These are phyloP conservation scores for Trametes meyenii DNA, from an alignment of 768 basidiomycete genomes.

Conservation along the genomic window DNA sequence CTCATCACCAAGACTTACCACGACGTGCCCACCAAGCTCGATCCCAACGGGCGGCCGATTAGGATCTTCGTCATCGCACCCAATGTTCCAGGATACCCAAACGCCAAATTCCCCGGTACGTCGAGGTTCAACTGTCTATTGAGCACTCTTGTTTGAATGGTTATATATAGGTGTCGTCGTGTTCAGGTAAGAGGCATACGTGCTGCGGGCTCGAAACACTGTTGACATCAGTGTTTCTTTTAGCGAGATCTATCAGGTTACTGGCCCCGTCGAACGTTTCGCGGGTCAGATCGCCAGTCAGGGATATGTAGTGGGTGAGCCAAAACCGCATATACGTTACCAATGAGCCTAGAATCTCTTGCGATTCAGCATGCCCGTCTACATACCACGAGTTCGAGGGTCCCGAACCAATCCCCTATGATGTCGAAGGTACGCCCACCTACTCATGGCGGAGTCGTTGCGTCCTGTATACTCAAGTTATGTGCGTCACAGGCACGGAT, in stretches of 20 bases:
- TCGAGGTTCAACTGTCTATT: too few species aligned
- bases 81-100: slow-evolving; percentile 76
- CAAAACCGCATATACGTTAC: background rate
- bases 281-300: slow-evolving; percentile 87
- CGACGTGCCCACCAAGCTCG: slow-evolving; percentile 74
- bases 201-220: background rate
- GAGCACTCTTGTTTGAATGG: too few species aligned
- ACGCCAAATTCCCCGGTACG: slow-evolving; percentile 87
- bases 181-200: slow-evolving; percentile 59
- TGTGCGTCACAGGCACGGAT: slow-evolving; percentile 62
- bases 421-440: slow-evolving; percentile 62
- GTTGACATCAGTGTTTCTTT: background rate
- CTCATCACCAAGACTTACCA: slow-evolving; percentile 78
- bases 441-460: background rate
- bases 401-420: slow-evolving; percentile 87
- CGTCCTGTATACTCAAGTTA: background rate
- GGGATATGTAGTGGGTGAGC: slow-evolving; percentile 79
- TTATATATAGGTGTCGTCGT: slow-evolving; percentile 68
- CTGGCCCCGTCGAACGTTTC: slow-evolving; percentile 95
- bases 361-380: slow-evolving; percentile 69
- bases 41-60: slow-evolving; percentile 62
- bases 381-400: slow-evolving; percentile 93
- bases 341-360: background rate
- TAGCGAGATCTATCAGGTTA: slow-evolving; percentile 95
- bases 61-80: slow-evolving; percentile 86